phyloP scores from a whole-genome alignment of 352 stramenopile species.

The Pythium brassicae region DNA sequence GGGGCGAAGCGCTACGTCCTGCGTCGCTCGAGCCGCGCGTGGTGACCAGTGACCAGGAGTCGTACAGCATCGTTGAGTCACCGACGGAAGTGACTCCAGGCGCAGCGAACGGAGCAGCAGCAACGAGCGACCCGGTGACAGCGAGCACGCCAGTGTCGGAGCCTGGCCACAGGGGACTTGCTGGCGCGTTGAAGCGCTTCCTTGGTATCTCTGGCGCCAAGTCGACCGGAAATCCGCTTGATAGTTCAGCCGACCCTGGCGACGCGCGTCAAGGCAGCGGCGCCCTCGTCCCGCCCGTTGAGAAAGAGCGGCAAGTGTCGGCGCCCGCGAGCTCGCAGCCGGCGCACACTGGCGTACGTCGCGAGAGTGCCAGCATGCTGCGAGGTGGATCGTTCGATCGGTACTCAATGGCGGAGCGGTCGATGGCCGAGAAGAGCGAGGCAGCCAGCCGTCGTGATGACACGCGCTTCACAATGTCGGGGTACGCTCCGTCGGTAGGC shows the following conservation, averaged over 20 bases:
- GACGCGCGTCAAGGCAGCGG: background rate
- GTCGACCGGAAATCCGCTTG: background rate
- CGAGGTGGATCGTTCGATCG: conserved; percentile 6
- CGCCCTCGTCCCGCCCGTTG: background rate
- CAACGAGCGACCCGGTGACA: background rate
- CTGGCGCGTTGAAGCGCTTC: conserved; percentile 58
- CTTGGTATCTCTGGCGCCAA: conserved; percentile 49
- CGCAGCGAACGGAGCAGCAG: background rate
- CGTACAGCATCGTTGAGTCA: conserved; percentile 51
- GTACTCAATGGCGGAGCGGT: conserved; percentile 9
- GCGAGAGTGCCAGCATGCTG: background rate
- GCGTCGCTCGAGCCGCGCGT: conserved; percentile 10
- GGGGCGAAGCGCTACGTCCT: conserved; percentile 11
- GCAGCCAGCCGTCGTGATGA: background rate
- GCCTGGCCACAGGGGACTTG: conserved; percentile 27
- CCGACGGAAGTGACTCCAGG: conserved; percentile 15
- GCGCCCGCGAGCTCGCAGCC: background rate
- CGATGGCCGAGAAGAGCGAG: conserved; percentile 19
- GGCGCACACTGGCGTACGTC: background rate
- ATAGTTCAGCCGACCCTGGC: background rate
- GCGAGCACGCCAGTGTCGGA: background rate
- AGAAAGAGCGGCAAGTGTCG: background rate
- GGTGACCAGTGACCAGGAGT: conserved; percentile 29
- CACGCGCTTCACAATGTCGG: background rate
- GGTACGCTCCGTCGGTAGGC: background rate